Evolutionary conservation across 495 filamentous ascomycete genomes (phyloP).

Genomic region (Symbiotaphrina buchneri): DNA sequence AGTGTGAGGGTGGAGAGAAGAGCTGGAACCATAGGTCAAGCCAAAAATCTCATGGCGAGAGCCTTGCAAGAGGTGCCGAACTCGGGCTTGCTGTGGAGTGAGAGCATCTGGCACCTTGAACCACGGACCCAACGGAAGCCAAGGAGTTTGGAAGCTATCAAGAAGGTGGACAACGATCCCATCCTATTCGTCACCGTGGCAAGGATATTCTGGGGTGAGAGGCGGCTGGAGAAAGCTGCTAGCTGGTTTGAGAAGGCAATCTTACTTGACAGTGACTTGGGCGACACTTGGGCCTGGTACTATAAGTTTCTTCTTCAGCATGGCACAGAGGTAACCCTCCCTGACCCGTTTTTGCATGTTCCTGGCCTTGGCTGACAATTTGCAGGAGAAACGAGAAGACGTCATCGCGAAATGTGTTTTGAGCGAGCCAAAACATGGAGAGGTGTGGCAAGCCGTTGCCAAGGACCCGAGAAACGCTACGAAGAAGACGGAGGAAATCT

Average conservation of each 20-base stretch:
- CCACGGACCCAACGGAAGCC: slow-evolving; percentile 77
- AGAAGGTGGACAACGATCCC: slow-evolving; percentile 86
- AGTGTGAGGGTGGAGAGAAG: slow-evolving; percentile 78
- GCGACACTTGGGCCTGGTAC: slow-evolving; percentile 97
- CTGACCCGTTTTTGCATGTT: slow-evolving; percentile 4
- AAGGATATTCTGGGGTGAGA: slow-evolving; percentile 55
- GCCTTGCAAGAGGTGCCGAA: slow-evolving; percentile 80
- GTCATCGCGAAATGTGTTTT: slow-evolving; percentile 50
- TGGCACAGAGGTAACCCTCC: slow-evolving; percentile 41
- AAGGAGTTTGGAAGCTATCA: slow-evolving; percentile 77
- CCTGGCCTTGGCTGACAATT: not conserved
- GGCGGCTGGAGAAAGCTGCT: slow-evolving; percentile 72
- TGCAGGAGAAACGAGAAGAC: slow-evolving; percentile 60
- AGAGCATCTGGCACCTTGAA: slow-evolving; percentile 88
- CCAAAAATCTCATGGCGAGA: slow-evolving; percentile 75
- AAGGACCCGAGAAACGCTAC: slow-evolving; percentile 68
- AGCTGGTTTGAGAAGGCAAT: slow-evolving; percentile 96
- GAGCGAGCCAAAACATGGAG: slow-evolving; percentile 75
- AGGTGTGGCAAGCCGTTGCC: slow-evolving; percentile 68
- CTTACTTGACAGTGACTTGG: slow-evolving; percentile 58
- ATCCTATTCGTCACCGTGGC: slow-evolving; percentile 59
- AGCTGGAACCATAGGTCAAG: slow-evolving; percentile 62
- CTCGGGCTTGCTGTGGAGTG: slow-evolving; percentile 77
- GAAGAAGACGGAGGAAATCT: slow-evolving; percentile 52
- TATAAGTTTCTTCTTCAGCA: slow-evolving; percentile 81